Conservation (phyloP, 2,329 filamentous ascomycete genomes). For the Fusarium newnesense region DNA sequence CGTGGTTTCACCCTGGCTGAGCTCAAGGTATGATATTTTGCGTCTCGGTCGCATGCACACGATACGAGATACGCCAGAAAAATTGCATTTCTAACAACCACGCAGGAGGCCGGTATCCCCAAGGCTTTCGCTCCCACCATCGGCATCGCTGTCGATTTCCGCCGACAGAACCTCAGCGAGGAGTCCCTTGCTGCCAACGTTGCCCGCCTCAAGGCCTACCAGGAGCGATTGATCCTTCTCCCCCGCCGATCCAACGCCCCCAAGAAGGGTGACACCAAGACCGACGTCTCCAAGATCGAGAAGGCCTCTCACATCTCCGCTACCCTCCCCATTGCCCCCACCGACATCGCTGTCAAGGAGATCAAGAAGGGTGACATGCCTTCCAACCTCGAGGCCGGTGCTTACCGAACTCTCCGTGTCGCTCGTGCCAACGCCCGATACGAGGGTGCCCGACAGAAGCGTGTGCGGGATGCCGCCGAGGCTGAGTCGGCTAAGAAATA, state of each 20-base stretch:
- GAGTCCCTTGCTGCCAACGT: conserved; percentile 96
- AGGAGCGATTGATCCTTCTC: conserved; percentile 95
- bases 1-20: conserved; percentile 98
- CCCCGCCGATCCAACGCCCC: conserved; percentile 92
- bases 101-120: conserved; percentile 91
- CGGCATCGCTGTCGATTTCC: conserved; percentile 95
- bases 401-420: conserved; percentile 86
- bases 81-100: conserved; percentile 47
- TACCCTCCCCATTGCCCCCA: conserved; percentile 78
- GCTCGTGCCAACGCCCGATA: conserved; percentile 85
- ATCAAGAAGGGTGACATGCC: conserved; percentile 86
- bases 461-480: conserved; percentile 86
- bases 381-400: conserved; percentile 80
- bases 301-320: conserved; percentile 60
- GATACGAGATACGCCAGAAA: background rate
- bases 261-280: conserved; percentile 93
- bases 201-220: conserved; percentile 97
- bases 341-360: conserved; percentile 72
- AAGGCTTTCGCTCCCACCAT: conserved; percentile 94
- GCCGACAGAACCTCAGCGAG: conserved; percentile 96
- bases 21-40: conserved; percentile 81
- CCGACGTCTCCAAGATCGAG: conserved; percentile 77
- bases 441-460: conserved; percentile 90
- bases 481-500: conserved; percentile 90
- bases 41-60: background rate